Base-by-base conservation (phyloP, 2,329 filamentous ascomycete species). In the Davidsoniella eucalypti region DNA sequence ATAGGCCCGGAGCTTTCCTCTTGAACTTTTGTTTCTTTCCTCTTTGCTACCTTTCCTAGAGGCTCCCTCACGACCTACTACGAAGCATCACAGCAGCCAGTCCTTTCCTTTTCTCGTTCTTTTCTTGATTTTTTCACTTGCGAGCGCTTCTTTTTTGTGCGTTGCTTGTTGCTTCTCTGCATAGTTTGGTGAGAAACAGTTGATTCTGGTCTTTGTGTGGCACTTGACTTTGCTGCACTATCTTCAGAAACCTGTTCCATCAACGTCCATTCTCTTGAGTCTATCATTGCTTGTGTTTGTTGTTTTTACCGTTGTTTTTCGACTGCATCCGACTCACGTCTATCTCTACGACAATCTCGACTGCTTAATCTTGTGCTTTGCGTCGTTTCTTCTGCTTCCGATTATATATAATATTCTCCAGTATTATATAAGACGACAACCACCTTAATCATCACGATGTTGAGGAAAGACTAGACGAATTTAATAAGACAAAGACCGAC, bases 201-300 rank as follows among this genome's bases (percentile, higher is more conserved):
- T 33, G 12, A 33, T 33, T 33, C 29, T 12, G 29, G 12, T 33
- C 8, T 23, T 33, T 33, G 29, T 33, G 29, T 33, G 29, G 29
- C 8, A 33, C 29, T 33, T 33, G 29, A 9, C 29, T 33, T 33
- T 33, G 12, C 29, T 33, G 8, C 12, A 33, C 7, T 12, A 33
- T 12, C 29, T 33, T 33, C 29, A 33, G 8, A 33, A 33, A 33
- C 29, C 48, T 17, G 41, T 40, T 18, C 36, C 42, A 46, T 43
- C 54, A 43, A 47, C 50, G 51, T 52, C 50, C 49, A 43, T 47
- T 52, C 53, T 50, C 39, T 54, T 52, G 33, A 33, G 47, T 40
- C 21, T 41, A 25, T 18, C 16, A 41, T 49, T 29, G 23, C 29
- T 33, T 33, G 29, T 33, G 29, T 9, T 33, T 33, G 29, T 44